Conservation (phyloP, 108 stramenopile genomes). For the Skeletonema marinoi region DNA sequence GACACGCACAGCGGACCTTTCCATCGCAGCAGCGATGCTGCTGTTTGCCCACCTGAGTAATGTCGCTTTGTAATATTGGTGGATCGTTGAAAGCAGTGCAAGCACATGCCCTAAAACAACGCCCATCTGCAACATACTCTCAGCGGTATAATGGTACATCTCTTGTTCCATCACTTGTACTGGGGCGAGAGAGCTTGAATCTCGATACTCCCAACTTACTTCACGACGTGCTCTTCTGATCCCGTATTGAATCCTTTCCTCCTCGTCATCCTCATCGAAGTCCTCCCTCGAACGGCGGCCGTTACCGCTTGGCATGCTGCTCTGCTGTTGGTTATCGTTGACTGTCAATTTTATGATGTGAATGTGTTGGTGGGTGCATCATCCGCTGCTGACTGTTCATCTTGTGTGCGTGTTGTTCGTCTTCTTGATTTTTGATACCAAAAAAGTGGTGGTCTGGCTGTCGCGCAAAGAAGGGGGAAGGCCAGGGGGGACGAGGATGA, state of each 20-base stretch:
- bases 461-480: too few relatives aligned
- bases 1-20: not conserved
- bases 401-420: too few relatives aligned
- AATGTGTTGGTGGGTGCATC: too few relatives aligned
- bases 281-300: not conserved
- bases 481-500: too few relatives aligned
- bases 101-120: not conserved
- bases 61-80: not conserved
- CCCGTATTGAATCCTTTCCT: slow-evolving; percentile 4
- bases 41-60: not conserved
- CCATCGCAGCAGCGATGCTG: not conserved
- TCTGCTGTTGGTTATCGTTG: too few relatives aligned
- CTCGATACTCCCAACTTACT: slow-evolving; percentile 1
- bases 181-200: not conserved
- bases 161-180: not conserved
- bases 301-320: too few relatives aligned
- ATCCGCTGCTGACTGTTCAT: too few relatives aligned
- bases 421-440: too few relatives aligned
- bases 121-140: not conserved
- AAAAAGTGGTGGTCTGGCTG: too few relatives aligned
- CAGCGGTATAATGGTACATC: not conserved
- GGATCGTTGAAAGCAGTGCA: not conserved
- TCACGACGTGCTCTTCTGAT: not conserved
- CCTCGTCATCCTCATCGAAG: not conserved
- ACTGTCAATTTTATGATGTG: too few relatives aligned